Base-by-base conservation (phyloP, 257 asterid species). In the Ilex aquifolium region DNA sequence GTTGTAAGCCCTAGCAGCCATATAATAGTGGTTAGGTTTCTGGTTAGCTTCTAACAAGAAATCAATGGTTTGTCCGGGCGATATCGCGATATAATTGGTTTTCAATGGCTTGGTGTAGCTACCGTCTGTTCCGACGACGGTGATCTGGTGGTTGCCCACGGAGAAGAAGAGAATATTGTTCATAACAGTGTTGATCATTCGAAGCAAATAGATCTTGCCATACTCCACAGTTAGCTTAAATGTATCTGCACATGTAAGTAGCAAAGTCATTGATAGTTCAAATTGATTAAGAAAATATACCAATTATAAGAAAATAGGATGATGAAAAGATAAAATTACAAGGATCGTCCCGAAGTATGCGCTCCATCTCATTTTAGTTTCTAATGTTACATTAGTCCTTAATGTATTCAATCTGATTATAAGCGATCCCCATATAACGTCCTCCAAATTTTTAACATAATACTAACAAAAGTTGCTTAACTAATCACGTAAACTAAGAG, bases 41-140 rank as follows among this genome's bases (percentile, higher is more conserved):
- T 74, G 83, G 57, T 83, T 57, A 31, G 95, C 74, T 2, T 55
- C 60, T 8, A 90, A 65, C 4, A 84, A 65, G 69, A 77, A 74
- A 17, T 90, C 97, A 44, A 85, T 54, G 4, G 86, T 74, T 39
- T 83, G 88, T 6, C 91, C 90, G 0, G 83, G 90, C 65, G 73
- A 51, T 16, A 87, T 85, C 9, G 59, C 75, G 3, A 83, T 58
- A 56, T 75, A 82, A 10, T 62, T 61, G 31, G 61, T 49, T 7
- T 76, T 76, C 2, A 80, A 69, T 16, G 79, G 91, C 68, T 74
- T 80, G 2, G 85, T 74, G 79, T 87, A 87, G 77, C 77, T 69
- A 0, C 75, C 95, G 36, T 85, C 96, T 10, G 85, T 36, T 44
- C 82, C 95, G 2, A 83, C 91, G 0, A 87, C 71, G 5, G 87